phyloP scores from a whole-genome alignment of 2,329 filamentous ascomycete genomes.

The Fusarium subtropicale region DNA sequence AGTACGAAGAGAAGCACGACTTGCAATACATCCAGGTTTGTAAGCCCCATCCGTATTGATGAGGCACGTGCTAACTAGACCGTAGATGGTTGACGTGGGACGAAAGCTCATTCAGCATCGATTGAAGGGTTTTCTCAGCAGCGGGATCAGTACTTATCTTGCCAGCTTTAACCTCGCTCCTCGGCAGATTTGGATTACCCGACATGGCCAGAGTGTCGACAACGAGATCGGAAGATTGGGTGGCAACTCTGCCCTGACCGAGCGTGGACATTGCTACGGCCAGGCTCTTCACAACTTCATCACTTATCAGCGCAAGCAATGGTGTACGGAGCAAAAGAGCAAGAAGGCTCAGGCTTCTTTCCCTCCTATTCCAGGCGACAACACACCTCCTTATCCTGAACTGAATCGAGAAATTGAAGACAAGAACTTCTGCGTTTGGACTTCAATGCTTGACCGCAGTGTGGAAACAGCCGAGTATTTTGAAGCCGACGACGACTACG shows the following conservation, averaged over 20 bases:
- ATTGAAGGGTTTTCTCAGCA: conserved; percentile 90
- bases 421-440: conserved; percentile 98
- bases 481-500: conserved; percentile 90
- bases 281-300: conserved; percentile 86
- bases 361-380: conserved; percentile 90
- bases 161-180: conserved; percentile 97
- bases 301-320: conserved; percentile 80
- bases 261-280: conserved; percentile 83
- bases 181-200: conserved; percentile 96
- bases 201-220: conserved; percentile 91
- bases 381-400: conserved; percentile 94
- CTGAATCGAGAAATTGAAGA: conserved; percentile 75
- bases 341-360: conserved; percentile 82
- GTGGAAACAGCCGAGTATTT: conserved; percentile 91
- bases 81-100: conserved; percentile 92
- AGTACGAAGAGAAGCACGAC: conserved; percentile 89
- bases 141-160: conserved; percentile 92
- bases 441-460: conserved; percentile 92
- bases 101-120: conserved; percentile 93
- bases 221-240: conserved; percentile 91
- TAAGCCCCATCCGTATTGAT: not conserved
- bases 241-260: conserved; percentile 86
- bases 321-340: conserved; percentile 84
- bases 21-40: conserved; percentile 89
- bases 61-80: conserved; percentile 42